phyloP scores from a whole-genome alignment of 768 basidiomycete species.

The Rhizopogon roseolus region DNA sequence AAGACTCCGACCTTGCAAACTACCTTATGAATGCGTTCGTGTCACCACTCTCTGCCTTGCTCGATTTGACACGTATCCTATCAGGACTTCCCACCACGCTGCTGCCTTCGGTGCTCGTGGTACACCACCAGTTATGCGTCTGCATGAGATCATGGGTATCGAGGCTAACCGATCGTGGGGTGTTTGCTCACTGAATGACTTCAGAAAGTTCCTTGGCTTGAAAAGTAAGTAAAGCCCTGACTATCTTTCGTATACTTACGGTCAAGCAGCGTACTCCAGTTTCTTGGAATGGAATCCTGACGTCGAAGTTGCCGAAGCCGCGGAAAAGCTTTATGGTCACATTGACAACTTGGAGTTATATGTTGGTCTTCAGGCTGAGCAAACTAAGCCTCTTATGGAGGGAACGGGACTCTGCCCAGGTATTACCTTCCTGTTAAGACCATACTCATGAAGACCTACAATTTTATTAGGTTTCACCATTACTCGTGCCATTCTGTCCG shows the following conservation, averaged over 20 bases:
- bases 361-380: conserved; percentile 75
- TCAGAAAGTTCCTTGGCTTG: conserved; percentile 76
- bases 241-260: not conserved
- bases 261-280: conserved; percentile 47
- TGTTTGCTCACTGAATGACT: conserved; percentile 80
- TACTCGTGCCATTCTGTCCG: conserved; percentile 79
- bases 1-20: conserved; percentile 64
- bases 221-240: conserved; percentile 44
- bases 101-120: conserved; percentile 72
- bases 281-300: conserved; percentile 85
- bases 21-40: conserved; percentile 66
- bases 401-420: conserved; percentile 87
- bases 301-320: conserved; percentile 60
- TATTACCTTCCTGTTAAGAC: conserved; percentile 17
- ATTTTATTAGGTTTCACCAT: conserved; percentile 62
- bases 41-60: not conserved
- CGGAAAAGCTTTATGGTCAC: conserved; percentile 73
- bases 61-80: not conserved
- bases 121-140: conserved; percentile 65
- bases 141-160: conserved; percentile 85
- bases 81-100: conserved; percentile 67
- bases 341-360: conserved; percentile 80
- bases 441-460: not conserved
- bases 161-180: conserved; percentile 75
- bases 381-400: conserved; percentile 67